These are phyloP conservation scores for Calonectria fujianensis DNA, from an alignment of 2,329 filamentous ascomycete genomes.

Conservation along the genomic window DNA sequence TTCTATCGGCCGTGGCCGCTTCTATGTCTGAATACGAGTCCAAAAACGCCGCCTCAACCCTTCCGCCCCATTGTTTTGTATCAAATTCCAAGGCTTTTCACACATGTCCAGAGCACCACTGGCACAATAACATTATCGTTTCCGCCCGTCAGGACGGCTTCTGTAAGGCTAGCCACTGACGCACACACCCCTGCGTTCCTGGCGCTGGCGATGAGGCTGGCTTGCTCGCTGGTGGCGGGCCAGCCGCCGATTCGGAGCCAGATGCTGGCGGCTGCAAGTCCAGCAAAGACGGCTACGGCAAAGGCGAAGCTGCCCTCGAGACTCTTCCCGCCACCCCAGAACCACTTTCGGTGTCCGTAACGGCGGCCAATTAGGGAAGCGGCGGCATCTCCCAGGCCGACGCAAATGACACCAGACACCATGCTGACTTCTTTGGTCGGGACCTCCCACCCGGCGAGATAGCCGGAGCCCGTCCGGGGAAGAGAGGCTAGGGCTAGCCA, in stretches of 20 bases:
- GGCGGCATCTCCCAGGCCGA: conserved; percentile 95
- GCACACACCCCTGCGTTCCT: conserved; percentile 85
- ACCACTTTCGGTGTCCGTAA: conserved; percentile 92
- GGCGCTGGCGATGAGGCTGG: conserved; percentile 59
- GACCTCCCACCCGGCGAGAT: conserved; percentile 85
- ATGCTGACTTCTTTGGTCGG: conserved; percentile 86
- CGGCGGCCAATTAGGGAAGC: conserved; percentile 92
- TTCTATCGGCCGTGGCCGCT: conserved; percentile 40
- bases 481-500: conserved; percentile 90
- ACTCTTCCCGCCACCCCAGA: conserved; percentile 97
- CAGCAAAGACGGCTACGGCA: conserved; percentile 84
- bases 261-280: conserved; percentile 79
- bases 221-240: conserved; percentile 71
- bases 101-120: conserved; percentile 92
- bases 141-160: conserved; percentile 95
- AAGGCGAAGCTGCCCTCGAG: conserved; percentile 92
- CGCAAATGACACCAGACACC: conserved; percentile 93
- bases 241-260: conserved; percentile 89
- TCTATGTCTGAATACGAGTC: conserved; percentile 36
- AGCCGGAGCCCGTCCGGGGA: conserved; percentile 71
- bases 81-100: conserved; percentile 82
- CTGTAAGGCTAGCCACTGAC: conserved; percentile 89
- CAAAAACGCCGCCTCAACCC: conserved; percentile 41
- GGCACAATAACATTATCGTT: conserved; percentile 99
- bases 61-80: conserved; percentile 28